phyloP scores from a whole-genome alignment of 139 green algal species.

The Closterium sp. region DNA sequence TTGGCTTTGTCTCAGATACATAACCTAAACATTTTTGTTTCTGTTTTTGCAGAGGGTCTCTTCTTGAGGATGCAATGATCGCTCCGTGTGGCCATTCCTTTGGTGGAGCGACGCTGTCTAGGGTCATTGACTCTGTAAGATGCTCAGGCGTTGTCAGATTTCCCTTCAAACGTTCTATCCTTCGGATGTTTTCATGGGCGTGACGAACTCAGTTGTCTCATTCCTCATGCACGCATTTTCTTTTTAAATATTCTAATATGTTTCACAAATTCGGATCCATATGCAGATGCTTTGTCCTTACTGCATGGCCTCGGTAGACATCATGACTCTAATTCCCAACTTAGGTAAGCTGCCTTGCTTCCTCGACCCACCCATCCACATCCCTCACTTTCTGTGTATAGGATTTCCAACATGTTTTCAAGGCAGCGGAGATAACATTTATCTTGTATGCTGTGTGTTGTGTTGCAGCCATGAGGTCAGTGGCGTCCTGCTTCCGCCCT shows the following conservation, averaged over 20 bases:
- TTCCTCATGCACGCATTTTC: neutral
- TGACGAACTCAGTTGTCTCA: too few relatives aligned
- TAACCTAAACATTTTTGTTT: neutral
- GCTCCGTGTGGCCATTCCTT: conserved; percentile 35
- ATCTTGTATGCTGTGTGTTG: too few relatives aligned
- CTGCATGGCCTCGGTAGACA: neutral
- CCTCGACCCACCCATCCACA: neutral
- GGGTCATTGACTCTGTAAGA: conserved; percentile 24
- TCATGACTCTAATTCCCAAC: neutral
- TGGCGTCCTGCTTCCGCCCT: neutral
- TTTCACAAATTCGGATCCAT: neutral
- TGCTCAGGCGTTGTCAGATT: too few relatives aligned
- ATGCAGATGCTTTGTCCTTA: neutral
- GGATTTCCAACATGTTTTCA: neutral
- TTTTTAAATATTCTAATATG: neutral
- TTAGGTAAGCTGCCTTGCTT: neutral
- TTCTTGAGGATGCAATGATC: conserved; percentile 40
- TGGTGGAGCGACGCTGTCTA: neutral
- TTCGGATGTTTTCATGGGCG: too few relatives aligned
- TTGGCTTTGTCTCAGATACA: too few relatives aligned
- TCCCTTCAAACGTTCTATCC: too few relatives aligned
- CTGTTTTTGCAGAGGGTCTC: conserved; percentile 13
- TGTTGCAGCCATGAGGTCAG: neutral
- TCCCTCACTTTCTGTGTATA: neutral
- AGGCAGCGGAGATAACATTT: too few relatives aligned